Conservation (phyloP, 148 eudicot genomes). For the Selenicereus undatus region DNA sequence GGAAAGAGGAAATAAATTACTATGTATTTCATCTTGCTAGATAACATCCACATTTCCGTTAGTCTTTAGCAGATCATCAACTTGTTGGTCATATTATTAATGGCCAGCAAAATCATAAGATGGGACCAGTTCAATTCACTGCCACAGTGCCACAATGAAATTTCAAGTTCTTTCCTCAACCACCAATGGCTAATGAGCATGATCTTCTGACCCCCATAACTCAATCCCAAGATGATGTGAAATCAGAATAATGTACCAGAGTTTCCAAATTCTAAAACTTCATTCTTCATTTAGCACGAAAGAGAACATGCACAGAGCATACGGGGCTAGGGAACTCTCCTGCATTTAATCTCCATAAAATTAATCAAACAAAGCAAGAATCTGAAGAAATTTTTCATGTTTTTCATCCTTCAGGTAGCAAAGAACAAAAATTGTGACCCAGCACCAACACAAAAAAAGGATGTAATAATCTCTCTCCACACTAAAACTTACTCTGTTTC, state of each 20-base stretch:
- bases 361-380: not conserved
- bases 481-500: constrained; percentile 61
- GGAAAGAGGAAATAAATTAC: not conserved
- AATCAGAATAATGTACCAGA: not conserved
- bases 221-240: not conserved
- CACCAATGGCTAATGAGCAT: not conserved
- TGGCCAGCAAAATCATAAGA: not conserved
- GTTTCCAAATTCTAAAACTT: not conserved
- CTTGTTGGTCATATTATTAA: not conserved
- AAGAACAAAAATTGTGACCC: not conserved
- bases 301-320: not conserved
- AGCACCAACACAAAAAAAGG: not conserved
- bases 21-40: not conserved
- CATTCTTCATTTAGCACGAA: not conserved
- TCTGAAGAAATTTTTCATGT: too few species aligned
- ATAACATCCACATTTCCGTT: not conserved
- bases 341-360: not conserved
- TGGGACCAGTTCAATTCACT: not conserved
- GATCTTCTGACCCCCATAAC: not conserved
- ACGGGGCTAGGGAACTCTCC: not conserved
- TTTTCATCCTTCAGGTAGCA: not conserved
- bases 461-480: not conserved
- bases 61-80: not conserved
- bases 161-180: not conserved
- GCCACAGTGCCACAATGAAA: not conserved